Percentiles rank a stretch among this genome's conserved stretches.
Evolutionary conservation across 108 stramenopile species (phyloP).

Genomic region (Cyclotella cryptica): DNA sequence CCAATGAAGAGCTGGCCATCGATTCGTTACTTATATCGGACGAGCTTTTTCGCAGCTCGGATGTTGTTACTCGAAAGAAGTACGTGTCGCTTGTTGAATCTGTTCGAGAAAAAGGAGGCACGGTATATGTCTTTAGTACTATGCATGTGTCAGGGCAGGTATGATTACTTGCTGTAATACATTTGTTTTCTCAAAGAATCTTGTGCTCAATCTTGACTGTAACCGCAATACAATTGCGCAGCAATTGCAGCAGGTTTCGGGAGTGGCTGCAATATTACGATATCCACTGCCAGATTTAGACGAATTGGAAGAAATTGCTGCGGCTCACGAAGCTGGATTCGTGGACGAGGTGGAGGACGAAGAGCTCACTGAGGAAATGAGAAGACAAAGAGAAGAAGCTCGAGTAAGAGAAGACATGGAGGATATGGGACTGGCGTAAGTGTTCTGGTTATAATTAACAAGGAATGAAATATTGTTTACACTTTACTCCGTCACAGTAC

Average conservation of each 20-base stretch:
- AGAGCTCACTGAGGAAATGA: conserved; percentile 41
- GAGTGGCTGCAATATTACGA: conserved; percentile 94
- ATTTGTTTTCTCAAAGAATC: background rate
- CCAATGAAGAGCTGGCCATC: conserved; percentile 90
- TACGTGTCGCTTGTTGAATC: conserved; percentile 93
- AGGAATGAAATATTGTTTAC: too few relatives aligned
- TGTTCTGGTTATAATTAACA: background rate
- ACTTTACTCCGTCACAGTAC: too few relatives aligned
- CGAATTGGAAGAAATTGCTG: conserved; percentile 76
- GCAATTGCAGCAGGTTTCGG: conserved; percentile 91
- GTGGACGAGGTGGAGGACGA: conserved; percentile 36
- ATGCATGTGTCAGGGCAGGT: conserved; percentile 92
- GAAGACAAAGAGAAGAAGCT: conserved; percentile 37
- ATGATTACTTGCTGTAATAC: background rate
- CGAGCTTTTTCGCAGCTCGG: conserved; percentile 89
- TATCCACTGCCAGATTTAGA: conserved; percentile 90
- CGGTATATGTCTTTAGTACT: conserved; percentile 87
- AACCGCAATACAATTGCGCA: conserved; percentile 14
- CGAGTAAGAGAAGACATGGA: conserved; percentile 77
- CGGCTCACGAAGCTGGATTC: conserved; percentile 22
- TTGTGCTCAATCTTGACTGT: background rate
- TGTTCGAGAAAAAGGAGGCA: conserved; percentile 87
- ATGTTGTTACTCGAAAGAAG: conserved; percentile 71
- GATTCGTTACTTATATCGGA: conserved; percentile 94
- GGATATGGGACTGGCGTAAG: conserved; percentile 70